phyloP scores from a whole-genome alignment of 345 rosid species.

The Heritiera littoralis region DNA sequence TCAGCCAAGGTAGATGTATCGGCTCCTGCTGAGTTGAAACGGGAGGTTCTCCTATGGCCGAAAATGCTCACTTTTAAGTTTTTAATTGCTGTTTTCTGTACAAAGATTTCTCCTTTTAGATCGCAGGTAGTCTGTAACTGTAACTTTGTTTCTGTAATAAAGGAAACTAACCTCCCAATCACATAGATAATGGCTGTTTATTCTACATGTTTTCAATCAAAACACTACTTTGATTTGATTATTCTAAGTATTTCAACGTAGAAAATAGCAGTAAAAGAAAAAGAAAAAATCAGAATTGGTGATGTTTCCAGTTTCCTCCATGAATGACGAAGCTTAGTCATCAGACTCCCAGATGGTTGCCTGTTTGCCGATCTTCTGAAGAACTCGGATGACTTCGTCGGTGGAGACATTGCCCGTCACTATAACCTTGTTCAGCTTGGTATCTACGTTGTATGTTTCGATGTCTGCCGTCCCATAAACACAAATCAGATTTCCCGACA shows the following conservation, averaged over 20 bases:
- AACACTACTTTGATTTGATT: not conserved
- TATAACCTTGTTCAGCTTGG: conserved; percentile 75
- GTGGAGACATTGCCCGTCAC: conserved; percentile 80
- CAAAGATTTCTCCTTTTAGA: not conserved
- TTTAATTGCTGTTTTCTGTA: not conserved
- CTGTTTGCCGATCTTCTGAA: conserved; percentile 69
- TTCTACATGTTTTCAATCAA: not conserved
- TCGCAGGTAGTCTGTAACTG: not conserved
- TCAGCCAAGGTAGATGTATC: conserved; percentile 47
- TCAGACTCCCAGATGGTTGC: conserved; percentile 51
- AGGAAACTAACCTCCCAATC: not conserved
- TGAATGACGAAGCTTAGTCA: not conserved
- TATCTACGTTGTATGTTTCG: conserved; percentile 76
- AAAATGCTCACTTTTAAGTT: not conserved
- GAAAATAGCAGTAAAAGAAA: not conserved
- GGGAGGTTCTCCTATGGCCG: conserved; percentile 9
- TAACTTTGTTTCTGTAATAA: not conserved
- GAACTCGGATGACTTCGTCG: conserved; percentile 68
- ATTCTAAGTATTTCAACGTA: not conserved
- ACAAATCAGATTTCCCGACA: not conserved
- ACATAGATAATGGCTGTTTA: not conserved
- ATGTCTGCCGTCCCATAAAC: conserved; percentile 44
- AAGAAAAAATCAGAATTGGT: not conserved
- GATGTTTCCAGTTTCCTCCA: not conserved
- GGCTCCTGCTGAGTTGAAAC: not conserved